These are phyloP conservation scores for Talaromyces thailandensis DNA, from an alignment of 495 filamentous ascomycete genomes.

Conservation along the genomic window DNA sequence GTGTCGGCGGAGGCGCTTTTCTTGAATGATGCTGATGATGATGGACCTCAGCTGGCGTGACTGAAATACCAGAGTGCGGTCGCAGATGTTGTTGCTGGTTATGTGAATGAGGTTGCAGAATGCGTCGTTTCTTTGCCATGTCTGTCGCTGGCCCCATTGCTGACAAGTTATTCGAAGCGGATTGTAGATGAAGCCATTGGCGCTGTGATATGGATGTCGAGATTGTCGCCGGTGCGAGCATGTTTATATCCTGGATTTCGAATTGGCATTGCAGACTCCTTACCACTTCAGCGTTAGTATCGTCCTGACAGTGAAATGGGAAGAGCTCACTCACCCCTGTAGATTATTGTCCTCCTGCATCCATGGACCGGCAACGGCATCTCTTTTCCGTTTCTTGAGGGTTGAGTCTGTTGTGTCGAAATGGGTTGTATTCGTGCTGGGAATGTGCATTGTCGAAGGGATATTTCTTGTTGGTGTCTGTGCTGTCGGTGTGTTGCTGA, in stretches of 20 bases:
- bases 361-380: neutral
- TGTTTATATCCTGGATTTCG: slow-evolving; percentile 5
- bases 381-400: slow-evolving; percentile 2
- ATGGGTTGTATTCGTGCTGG: neutral
- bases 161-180: neutral
- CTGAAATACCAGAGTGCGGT: neutral
- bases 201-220: neutral
- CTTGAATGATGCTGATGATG: too few relatives aligned
- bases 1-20: neutral
- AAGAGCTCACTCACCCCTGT: neutral
- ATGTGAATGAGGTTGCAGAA: slow-evolving; percentile 3
- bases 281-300: neutral
- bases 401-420: neutral
- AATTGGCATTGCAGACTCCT: neutral
- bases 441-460: neutral
- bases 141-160: neutral
- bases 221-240: slow-evolving; percentile 1
- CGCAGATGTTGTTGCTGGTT: neutral
- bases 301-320: neutral
- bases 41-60: neutral
- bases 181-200: slow-evolving; percentile 5
- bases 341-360: neutral
- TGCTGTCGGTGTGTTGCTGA: neutral
- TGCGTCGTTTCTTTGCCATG: neutral
- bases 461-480: neutral